phyloP scores from a whole-genome alignment of 495 filamentous ascomycete species.

The Talaromyces wortmannii region DNA sequence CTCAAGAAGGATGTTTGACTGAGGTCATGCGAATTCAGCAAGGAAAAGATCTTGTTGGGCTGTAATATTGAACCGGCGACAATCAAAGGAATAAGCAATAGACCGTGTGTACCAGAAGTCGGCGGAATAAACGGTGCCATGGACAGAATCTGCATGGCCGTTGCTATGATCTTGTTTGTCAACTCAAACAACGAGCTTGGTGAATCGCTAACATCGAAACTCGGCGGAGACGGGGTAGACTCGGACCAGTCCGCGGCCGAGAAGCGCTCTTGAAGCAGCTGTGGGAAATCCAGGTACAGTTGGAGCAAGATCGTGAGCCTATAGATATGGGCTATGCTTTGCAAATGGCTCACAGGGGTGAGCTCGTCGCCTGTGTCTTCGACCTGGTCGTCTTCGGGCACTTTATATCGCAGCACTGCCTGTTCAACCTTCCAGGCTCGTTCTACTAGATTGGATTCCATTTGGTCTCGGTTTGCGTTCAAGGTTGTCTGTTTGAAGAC shows the following conservation, averaged over 20 bases:
- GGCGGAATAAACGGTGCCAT: background rate
- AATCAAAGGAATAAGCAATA: background rate
- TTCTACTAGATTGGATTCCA: background rate
- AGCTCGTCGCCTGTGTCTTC: background rate
- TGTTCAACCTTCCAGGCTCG: background rate
- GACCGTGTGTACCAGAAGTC: background rate
- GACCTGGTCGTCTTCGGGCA: background rate
- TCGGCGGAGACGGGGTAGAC: background rate
- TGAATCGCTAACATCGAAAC: background rate
- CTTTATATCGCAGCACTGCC: background rate
- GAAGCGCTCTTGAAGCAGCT: background rate
- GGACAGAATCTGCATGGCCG: background rate
- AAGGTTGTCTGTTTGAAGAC: background rate
- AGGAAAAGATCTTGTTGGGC: background rate
- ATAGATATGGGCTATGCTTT: background rate
- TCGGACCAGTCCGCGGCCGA: background rate
- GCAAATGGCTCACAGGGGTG: background rate
- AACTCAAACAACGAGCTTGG: background rate
- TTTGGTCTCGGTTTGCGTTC: background rate
- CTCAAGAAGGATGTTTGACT: background rate
- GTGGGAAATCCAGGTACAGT: background rate
- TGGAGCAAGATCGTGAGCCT: background rate
- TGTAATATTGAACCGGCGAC: background rate
- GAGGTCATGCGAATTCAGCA: background rate
- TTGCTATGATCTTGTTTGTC: background rate